Percentiles rank a stretch among this genome's conserved stretches.
Evolutionary conservation across 495 filamentous ascomycete species (phyloP).

Genomic region (Lophiotrema nucula): DNA sequence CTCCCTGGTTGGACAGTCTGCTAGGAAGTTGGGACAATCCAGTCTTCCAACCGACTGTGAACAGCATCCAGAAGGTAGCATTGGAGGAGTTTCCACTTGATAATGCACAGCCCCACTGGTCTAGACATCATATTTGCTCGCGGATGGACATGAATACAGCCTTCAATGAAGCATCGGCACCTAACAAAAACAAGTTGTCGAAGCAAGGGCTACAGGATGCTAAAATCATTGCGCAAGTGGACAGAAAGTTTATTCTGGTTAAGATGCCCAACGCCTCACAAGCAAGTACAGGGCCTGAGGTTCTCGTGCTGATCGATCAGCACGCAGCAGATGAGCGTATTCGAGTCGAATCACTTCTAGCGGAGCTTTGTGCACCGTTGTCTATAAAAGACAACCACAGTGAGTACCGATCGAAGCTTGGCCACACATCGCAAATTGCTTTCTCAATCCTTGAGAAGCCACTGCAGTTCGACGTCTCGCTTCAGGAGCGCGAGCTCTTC

Average conservation of each 20-base stretch:
- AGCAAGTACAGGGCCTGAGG: neutral
- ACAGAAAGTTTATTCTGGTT: conserved; percentile 82
- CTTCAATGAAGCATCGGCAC: conserved; percentile 34
- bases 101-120: neutral
- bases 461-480: conserved; percentile 60
- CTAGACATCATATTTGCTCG: conserved; percentile 26
- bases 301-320: conserved; percentile 83
- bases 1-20: conserved; percentile 43
- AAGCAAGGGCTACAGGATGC: conserved; percentile 63
- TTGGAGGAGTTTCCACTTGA: conserved; percentile 33
- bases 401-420: conserved; percentile 28
- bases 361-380: conserved; percentile 47
- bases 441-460: conserved; percentile 48
- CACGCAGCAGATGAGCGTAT: conserved; percentile 92
- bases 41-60: conserved; percentile 55
- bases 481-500: conserved; percentile 59
- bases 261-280: conserved; percentile 45
- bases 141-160: conserved; percentile 34
- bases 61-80: conserved; percentile 47
- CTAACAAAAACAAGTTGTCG: conserved; percentile 58
- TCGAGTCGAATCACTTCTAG: conserved; percentile 69
- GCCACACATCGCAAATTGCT: conserved; percentile 27
- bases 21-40: conserved; percentile 61
- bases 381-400: neutral
- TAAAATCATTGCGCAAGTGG: conserved; percentile 75